phyloP scores from a whole-genome alignment of 2,329 filamentous ascomycete species.

The Amesomyces nigricolor region DNA sequence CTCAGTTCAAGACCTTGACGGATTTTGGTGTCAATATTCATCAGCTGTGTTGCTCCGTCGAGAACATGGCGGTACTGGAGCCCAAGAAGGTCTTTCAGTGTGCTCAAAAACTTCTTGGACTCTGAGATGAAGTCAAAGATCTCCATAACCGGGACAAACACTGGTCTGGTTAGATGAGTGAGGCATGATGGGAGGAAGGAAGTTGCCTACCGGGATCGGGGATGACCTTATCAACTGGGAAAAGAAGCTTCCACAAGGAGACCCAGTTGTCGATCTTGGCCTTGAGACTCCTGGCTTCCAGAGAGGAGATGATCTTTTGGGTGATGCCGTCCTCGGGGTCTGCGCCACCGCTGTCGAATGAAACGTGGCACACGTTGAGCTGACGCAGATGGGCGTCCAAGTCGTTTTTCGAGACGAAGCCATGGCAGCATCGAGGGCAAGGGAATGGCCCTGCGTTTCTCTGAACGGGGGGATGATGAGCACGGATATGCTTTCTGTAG shows the following conservation, averaged over 20 bases:
- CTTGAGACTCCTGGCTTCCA: conserved; percentile 24
- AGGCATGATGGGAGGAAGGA: background rate
- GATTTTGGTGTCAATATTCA: conserved; percentile 23
- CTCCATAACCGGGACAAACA: conserved; percentile 26
- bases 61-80: conserved; percentile 25
- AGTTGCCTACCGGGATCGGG: conserved; percentile 21
- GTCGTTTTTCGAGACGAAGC: conserved; percentile 24
- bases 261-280: conserved; percentile 27
- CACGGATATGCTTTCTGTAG: conserved; percentile 25
- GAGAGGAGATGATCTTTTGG: conserved; percentile 26
- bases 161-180: conserved; percentile 11
- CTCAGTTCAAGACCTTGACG: conserved; percentile 24
- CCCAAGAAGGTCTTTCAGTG: conserved; percentile 22
- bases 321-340: conserved; percentile 26
- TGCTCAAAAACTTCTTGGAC: conserved; percentile 22
- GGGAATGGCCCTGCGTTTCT: conserved; percentile 23
- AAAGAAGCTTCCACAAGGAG: conserved; percentile 26
- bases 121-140: conserved; percentile 25
- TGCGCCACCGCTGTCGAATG: conserved; percentile 22
- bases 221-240: conserved; percentile 20
- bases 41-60: conserved; percentile 14
- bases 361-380: conserved; percentile 20
- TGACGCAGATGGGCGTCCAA: conserved; percentile 23
- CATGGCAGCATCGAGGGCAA: conserved; percentile 25
- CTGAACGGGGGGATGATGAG: conserved; percentile 26